Base-by-base conservation (phyloP, 129 eudicot species). In the Flaveria brownii region DNA sequence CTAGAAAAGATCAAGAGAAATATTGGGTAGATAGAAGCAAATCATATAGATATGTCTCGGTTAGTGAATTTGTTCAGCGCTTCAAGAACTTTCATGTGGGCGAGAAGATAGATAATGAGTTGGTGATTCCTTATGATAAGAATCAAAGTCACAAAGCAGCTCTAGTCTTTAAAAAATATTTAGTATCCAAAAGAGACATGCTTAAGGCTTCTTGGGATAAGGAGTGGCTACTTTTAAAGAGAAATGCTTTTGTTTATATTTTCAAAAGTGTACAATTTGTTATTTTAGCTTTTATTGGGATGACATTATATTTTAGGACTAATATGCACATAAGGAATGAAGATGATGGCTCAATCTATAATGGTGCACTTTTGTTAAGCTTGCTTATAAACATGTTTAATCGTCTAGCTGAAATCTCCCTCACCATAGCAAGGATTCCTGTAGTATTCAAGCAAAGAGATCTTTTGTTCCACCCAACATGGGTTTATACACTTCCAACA, bases 401-500 rank as follows among this genome's bases (percentile, higher is more conserved):
- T 78, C 94, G 94, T 65, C 85, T 92, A 41, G 82, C 96, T 18
- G 96, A 92, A 78, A 86, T 90, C 28, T 72, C 96, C 0, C 78
- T 90, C 73, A 86, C 81, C 18, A 77, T 90, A 62, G 80, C 73
- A 45, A 88, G 98, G 50, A 85, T 92, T 84, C 96, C 98, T 1
- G 98, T 92, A 6, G 77, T 92, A 69, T 90, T 81, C 73, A 92
- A 92, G 82, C 98, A 92, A 10, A 79, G 98, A 69, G 98, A 92
- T 74, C 91, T 88, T 61, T 78, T 92, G 20, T 92, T 92, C 75
- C 89, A 85, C 69, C 98, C 98, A 14, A 67, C 92, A 2, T 92
- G 98, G 98, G 80, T 91, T 17, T 90, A 78, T 33, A 92, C 96
- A 1, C 70, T 90, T 64, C 94, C 98, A 14, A 88, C 82, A 7